A percentile compares a stretch with the other conserved stretches of the same genome.
Conservation (phyloP, 2,329 filamentous ascomycete genomes). For the Aspergillus amoenus region DNA sequence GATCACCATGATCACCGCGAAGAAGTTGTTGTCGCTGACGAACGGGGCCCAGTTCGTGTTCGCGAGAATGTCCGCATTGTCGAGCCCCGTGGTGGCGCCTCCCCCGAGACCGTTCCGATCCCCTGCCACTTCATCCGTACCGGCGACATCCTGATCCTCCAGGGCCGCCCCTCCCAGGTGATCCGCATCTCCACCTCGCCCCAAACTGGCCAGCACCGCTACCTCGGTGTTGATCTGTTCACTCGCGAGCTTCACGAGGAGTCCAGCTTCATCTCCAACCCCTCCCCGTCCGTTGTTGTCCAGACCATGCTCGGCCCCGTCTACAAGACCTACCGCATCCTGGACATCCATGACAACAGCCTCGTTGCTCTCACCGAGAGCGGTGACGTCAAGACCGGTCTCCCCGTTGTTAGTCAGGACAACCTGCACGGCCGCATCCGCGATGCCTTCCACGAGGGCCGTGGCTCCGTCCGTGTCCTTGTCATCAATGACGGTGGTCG, state of each 20-base stretch:
- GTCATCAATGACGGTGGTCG: constrained; percentile 91
- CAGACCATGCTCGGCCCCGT: constrained; percentile 99
- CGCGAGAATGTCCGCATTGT: constrained; percentile 51
- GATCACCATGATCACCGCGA: constrained; percentile 39
- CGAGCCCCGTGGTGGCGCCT: constrained; percentile 48
- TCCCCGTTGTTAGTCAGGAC: constrained; percentile 94
- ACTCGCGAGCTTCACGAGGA: constrained; percentile 99
- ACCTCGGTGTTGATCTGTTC: constrained; percentile 99
- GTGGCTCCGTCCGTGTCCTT: constrained; percentile 89
- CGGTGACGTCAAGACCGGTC: constrained; percentile 94
- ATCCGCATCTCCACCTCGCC: constrained; percentile 98
- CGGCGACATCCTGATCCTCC: constrained; percentile 96
- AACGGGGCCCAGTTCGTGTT: constrained; percentile 46
- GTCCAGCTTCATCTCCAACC: constrained; percentile 96
- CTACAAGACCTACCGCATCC: constrained; percentile 99
- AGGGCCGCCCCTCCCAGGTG: constrained; percentile 98
- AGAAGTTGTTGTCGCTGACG: constrained; percentile 43
- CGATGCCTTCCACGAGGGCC: constrained; percentile 83
- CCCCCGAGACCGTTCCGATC: constrained; percentile 88
- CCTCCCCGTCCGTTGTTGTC: constrained; percentile 90
- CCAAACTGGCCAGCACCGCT: constrained; percentile 98
- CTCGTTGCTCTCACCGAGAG: constrained; percentile 98
- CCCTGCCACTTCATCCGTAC: constrained; percentile 99
- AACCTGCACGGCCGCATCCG: constrained; percentile 78
- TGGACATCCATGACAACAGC: constrained; percentile 85